Conservation (phyloP, 75 land plant genomes). For the Picea sitchensis region DNA sequence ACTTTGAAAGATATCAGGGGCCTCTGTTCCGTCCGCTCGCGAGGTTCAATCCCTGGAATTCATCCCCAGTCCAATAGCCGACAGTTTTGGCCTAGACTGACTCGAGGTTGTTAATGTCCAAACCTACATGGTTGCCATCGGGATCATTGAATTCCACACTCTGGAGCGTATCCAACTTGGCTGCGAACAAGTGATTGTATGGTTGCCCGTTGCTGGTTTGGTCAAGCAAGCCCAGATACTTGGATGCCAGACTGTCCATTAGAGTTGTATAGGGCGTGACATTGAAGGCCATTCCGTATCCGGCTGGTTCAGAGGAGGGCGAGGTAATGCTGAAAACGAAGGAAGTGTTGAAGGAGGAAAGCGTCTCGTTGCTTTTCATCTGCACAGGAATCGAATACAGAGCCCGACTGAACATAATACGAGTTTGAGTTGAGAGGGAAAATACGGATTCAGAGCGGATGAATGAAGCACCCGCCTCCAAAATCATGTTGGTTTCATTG, state of each 20-base stretch:
- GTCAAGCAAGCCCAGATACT: constrained; percentile 51
- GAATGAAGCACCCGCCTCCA: too few species aligned
- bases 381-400: not conserved
- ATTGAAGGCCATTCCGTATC: constrained; percentile 41
- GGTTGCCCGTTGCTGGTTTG: constrained; percentile 30
- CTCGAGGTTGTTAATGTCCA: constrained; percentile 45
- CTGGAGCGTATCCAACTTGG: constrained; percentile 55
- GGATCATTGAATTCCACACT: constrained; percentile 32
- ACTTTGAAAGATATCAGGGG: too few species aligned
- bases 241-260: constrained; percentile 13
- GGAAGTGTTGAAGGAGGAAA: constrained; percentile 5
- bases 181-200: constrained; percentile 40
- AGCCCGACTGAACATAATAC: not conserved
- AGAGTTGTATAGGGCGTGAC: constrained; percentile 26
- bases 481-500: too few species aligned
- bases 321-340: constrained; percentile 28
- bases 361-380: not conserved
- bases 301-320: constrained; percentile 1
- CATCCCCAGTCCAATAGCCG: not conserved
- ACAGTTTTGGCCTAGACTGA: constrained; percentile 21
- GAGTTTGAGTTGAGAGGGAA: not conserved
- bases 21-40: too few species aligned
- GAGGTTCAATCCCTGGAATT: too few species aligned
- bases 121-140: constrained; percentile 41
- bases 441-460: too few species aligned